Evolutionary conservation across 106 monocot species (phyloP).

Genomic region (Platanthera zijinensis): DNA sequence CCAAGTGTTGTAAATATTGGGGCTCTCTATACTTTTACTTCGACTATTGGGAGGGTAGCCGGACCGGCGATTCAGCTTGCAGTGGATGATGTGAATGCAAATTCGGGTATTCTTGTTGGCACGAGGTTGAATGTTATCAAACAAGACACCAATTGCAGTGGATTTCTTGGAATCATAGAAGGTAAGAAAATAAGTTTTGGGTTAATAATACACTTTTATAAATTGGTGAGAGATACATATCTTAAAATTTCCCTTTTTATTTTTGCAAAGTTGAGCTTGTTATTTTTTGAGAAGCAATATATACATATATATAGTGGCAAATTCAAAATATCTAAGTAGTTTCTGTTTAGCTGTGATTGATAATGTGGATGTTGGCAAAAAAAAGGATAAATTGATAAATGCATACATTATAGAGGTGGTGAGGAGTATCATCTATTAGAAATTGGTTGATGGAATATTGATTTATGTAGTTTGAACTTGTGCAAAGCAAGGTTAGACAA

Average conservation of each 20-base stretch:
- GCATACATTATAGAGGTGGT: neutral
- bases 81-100: conserved; percentile 35
- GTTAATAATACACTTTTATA: neutral
- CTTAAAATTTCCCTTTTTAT: neutral
- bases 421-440: neutral
- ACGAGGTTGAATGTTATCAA: conserved; percentile 28
- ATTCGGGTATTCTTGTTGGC: conserved; percentile 23
- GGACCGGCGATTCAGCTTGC: conserved; percentile 35
- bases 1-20: conserved; percentile 30
- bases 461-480: neutral
- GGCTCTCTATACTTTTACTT: conserved; percentile 47
- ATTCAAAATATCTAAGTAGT: no score
- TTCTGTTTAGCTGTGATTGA: no score
- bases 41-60: conserved; percentile 39
- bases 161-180: conserved; percentile 47
- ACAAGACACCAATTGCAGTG: conserved; percentile 48
- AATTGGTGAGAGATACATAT: neutral
- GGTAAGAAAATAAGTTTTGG: conserved; percentile 20
- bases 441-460: neutral
- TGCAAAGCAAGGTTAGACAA: neutral
- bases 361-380: neutral
- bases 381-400: neutral
- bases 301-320: no score
- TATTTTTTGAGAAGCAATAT: no score
- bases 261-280: neutral